Conservation (phyloP, 2,329 filamentous ascomycete genomes). For the Diplodia seriata region DNA sequence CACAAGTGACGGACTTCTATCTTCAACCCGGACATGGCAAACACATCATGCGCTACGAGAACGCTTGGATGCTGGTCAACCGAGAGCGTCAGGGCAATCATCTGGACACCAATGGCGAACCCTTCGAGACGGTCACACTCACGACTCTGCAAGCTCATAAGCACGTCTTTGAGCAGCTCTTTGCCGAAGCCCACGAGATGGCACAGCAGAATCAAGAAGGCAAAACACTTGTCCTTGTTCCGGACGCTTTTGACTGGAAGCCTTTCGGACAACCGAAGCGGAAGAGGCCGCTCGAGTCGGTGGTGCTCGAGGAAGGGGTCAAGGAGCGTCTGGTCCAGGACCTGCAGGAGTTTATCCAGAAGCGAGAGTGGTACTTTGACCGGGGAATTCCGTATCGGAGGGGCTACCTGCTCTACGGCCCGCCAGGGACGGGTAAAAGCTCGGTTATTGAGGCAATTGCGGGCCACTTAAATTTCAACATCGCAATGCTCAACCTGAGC, state of each 20-base stretch:
- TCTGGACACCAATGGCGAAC: slow-evolving; percentile 80
- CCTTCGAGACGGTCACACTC: slow-evolving; percentile 91
- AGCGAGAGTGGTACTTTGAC: slow-evolving; percentile 88
- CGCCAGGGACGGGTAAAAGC: slow-evolving; percentile 90
- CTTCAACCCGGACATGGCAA: slow-evolving; percentile 89
- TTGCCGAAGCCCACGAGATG: slow-evolving; percentile 82
- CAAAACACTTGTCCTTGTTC: slow-evolving; percentile 90
- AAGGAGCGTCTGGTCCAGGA: slow-evolving; percentile 82
- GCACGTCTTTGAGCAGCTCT: slow-evolving; percentile 88
- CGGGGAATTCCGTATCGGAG: slow-evolving; percentile 92
- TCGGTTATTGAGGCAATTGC: slow-evolving; percentile 96
- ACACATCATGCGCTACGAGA: slow-evolving; percentile 85
- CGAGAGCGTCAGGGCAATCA: slow-evolving; percentile 80
- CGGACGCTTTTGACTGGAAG: slow-evolving; percentile 78
- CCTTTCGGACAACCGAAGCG: slow-evolving; percentile 82
- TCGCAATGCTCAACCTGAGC: slow-evolving; percentile 90
- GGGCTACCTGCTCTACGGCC: slow-evolving; percentile 87
- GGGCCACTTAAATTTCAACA: slow-evolving; percentile 89
- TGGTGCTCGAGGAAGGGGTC: slow-evolving; percentile 83
- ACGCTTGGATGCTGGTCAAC: slow-evolving; percentile 86
- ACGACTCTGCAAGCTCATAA: slow-evolving; percentile 91
- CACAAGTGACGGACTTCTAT: slow-evolving; percentile 79
- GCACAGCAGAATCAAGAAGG: slow-evolving; percentile 83
- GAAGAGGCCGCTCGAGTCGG: slow-evolving; percentile 86
- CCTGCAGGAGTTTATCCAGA: slow-evolving; percentile 79